These are phyloP conservation scores for Punctularia strigosozonata DNA, from an alignment of 768 basidiomycete species.

Conservation along the genomic window DNA sequence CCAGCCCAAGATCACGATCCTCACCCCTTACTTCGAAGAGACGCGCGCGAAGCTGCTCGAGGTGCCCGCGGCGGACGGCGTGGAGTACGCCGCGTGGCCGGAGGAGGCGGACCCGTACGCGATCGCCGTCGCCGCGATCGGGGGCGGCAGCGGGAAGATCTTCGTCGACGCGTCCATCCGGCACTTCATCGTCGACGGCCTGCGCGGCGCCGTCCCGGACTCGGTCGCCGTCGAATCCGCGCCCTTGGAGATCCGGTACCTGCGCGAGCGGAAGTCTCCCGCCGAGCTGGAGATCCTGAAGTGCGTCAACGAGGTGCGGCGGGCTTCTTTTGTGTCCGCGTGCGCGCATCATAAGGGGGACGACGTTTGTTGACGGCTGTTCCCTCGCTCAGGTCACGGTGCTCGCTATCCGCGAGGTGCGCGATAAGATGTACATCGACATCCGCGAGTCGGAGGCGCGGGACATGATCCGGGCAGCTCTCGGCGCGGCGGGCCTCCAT, in stretches of 20 bases:
- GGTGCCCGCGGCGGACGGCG: slow-evolving; percentile 31
- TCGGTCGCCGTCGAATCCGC: slow-evolving; percentile 35
- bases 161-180: slow-evolving; percentile 51
- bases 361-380: slow-evolving; percentile 1
- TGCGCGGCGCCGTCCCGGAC: slow-evolving; percentile 32
- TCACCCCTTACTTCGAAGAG: slow-evolving; percentile 72
- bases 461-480: slow-evolving; percentile 41
- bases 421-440: slow-evolving; percentile 49
- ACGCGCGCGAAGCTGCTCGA: slow-evolving; percentile 52
- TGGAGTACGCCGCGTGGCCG: slow-evolving; percentile 23
- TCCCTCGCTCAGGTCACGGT: slow-evolving; percentile 48
- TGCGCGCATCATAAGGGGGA: slow-evolving; percentile 1
- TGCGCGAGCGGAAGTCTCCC: slow-evolving; percentile 66
- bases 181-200: slow-evolving; percentile 54
- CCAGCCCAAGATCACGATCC: slow-evolving; percentile 36
- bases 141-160: slow-evolving; percentile 22
- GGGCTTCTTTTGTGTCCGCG: slow-evolving; percentile 1
- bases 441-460: slow-evolving; percentile 66
- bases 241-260: slow-evolving; percentile 37
- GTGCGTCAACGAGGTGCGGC: slow-evolving; percentile 67
- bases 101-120: slow-evolving; percentile 26
- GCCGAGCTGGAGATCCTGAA: slow-evolving; percentile 61
- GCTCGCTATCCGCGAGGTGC: slow-evolving; percentile 57
- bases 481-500: slow-evolving; percentile 45
- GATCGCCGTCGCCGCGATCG: slow-evolving; percentile 2